Evolutionary conservation across 352 stramenopile species (phyloP).

Genomic region (Pythium sukuiense): DNA sequence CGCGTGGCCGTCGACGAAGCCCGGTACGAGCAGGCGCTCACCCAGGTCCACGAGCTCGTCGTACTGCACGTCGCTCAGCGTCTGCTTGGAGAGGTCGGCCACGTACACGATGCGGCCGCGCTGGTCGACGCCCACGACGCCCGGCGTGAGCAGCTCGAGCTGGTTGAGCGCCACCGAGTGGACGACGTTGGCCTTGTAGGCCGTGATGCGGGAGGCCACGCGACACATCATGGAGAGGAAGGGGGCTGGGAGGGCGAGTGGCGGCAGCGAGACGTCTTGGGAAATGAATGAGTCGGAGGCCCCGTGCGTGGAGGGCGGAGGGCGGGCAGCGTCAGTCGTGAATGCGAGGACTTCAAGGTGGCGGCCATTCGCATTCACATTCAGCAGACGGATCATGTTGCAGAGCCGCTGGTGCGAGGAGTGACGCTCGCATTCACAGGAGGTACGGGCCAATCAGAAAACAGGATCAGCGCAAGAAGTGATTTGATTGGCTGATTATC

Average conservation of each 20-base stretch:
- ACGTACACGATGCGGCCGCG: constrained; percentile 55
- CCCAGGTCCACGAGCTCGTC: constrained; percentile 64
- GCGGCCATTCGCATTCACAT: constrained; percentile 11
- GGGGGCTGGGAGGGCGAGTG: not conserved
- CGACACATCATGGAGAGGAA: constrained; percentile 12
- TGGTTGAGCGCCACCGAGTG: constrained; percentile 61
- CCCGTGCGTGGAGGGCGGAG: not conserved
- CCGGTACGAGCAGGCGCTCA: constrained; percentile 86
- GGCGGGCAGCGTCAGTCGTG: not conserved
- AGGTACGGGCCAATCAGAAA: not conserved
- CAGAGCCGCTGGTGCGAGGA: not conserved
- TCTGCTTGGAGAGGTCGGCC: constrained; percentile 36
- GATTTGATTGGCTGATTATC: not conserved
- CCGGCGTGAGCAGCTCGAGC: constrained; percentile 62
- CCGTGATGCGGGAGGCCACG: constrained; percentile 34
- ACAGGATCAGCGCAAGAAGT: not conserved
- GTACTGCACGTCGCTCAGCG: constrained; percentile 14
- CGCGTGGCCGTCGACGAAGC: constrained; percentile 93
- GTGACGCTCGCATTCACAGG: not conserved
- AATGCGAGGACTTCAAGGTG: constrained; percentile 10
- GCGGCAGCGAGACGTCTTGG: constrained; percentile 4
- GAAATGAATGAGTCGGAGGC: constrained; percentile 9
- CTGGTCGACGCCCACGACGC: constrained; percentile 57
- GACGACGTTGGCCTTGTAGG: constrained; percentile 79
- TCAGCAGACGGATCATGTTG: constrained; percentile 1